Evolutionary conservation across 2,329 filamentous ascomycete species (phyloP), one percentile per base, ranked within the genome.

Genomic region (Aureobasidium sp.): DNA sequence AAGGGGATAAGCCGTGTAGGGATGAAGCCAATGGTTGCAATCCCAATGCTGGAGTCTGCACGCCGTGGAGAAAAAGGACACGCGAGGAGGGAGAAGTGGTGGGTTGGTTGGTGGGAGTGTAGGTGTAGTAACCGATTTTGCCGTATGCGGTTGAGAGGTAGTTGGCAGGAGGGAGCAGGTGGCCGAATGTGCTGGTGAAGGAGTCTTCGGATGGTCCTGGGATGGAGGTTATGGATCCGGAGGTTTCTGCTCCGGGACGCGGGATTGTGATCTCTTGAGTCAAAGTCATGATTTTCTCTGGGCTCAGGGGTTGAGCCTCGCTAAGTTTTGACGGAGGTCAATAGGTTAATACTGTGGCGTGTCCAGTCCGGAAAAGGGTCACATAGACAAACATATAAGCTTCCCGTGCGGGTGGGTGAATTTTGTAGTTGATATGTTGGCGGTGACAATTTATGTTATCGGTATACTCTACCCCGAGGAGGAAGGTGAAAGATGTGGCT

Each of bases 31-130:
- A 71, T 0, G 79, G 79, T 0, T 75, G 68, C 58, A 82, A 67
- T 24, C 80, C 79, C 3, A 82, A 67, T 1, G 80, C 77, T 7
- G 78, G 76, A 0, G 80, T 83, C 59, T 81, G 76, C 0, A 82
- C 75, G 27, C 81, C 81, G 62, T 83, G 81, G 0, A 82, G 66
- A 35, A 82, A 68, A 0, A 82, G 69, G 0, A 81, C 45, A 1
- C 53, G 42, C 24, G 24, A 24, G 24, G 24, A 24, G 24, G 54
- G n/a, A 5, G 35, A 31, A 5, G 27, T 35, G 0, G 49, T 14
- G 37, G 14, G 3, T 17, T 31, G 5, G 29, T 17, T 15, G 15
- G 66, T 61, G 2, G 72, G 71, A 0, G 48, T 66, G 0, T 77
- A 54, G 0, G 72, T 66, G 57, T 78, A 79, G 66, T 77, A 79